phyloP scores from a whole-genome alignment of 768 basidiomycete genomes.

The Chalciporus pseudorubinellus region DNA sequence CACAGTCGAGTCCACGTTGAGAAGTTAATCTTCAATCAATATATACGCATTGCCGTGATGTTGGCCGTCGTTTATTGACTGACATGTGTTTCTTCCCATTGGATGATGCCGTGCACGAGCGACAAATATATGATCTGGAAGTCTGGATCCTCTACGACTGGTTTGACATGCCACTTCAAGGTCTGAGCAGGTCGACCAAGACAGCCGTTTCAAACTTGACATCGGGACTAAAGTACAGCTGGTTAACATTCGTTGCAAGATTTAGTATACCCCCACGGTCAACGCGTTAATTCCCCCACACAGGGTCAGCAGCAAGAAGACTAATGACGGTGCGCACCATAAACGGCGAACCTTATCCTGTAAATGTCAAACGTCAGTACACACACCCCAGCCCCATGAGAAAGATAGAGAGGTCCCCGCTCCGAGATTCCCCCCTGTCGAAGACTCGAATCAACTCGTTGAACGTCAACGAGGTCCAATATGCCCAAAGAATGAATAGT shows the following conservation, averaged over 20 bases:
- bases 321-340: background rate
- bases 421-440: conserved; percentile 7
- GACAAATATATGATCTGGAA: conserved; percentile 13
- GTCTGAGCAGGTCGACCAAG: background rate
- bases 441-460: background rate
- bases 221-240: background rate
- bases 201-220: too few species aligned
- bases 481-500: conserved; percentile 1
- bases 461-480: conserved; percentile 2
- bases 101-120: background rate
- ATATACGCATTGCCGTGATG: background rate
- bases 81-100: background rate
- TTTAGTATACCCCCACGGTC: background rate
- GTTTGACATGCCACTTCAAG: background rate
- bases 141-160: background rate
- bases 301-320: conserved; percentile 11
- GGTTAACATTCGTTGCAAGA: background rate
- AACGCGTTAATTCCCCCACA: background rate
- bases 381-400: conserved; percentile 4
- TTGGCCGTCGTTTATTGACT: background rate
- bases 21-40: background rate
- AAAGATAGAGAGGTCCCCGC: conserved; percentile 16
- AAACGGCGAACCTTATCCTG: conserved; percentile 9
- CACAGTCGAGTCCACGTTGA: background rate
- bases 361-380: conserved; percentile 16